Evolutionary conservation across 305 asterid genomes (phyloP), one percentile per base, ranked within the genome.

Genomic region (Striga hermonthica): DNA sequence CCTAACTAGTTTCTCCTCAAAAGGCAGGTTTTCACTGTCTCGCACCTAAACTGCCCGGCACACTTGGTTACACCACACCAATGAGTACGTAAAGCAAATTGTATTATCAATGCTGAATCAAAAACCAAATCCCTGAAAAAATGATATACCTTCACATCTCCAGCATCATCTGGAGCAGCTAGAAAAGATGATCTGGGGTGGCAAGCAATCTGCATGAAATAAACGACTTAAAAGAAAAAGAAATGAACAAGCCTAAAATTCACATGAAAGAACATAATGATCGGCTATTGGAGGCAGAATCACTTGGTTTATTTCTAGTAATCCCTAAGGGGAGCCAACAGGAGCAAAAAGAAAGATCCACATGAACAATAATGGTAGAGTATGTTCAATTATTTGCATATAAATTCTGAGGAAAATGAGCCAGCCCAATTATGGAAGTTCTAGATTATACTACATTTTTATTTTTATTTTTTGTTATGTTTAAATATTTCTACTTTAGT

Each of bases 91-190:
- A 22, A 22, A 22, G 11, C 22, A 5, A 12, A 48, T 48, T 12
- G 54, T 12, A 48, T 11, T 37, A 57, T 15, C 35, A 62, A 10
- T 44, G 7, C 22, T 15, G 15, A 15, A 66, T 60, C 4, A 49
- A 69, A 44, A 54, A 41, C 15, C 13, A 8, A 54, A 22, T 14
- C 48, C 65, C 39, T 22, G 66, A 38, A 31, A 63, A 67, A 63
- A 31, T 49, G 60, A 39, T 38, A 66, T 79, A 93, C 98, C 98
- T 93, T 93, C 40, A 88, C 88, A 75, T 90, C 96, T 76, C 98
- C 98, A 61, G 84, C 66, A 83, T 90, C 98, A 79, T 92, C 96
- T 43, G 96, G 95, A 16, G 95, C 87, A 71, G 97, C 98, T 57
- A 92, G 83, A 78, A 87, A 90, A 5, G 91, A 83, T 28, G 94